Evolutionary conservation across 345 rosid species (phyloP).

Genomic region (Aurinia saxatilis): DNA sequence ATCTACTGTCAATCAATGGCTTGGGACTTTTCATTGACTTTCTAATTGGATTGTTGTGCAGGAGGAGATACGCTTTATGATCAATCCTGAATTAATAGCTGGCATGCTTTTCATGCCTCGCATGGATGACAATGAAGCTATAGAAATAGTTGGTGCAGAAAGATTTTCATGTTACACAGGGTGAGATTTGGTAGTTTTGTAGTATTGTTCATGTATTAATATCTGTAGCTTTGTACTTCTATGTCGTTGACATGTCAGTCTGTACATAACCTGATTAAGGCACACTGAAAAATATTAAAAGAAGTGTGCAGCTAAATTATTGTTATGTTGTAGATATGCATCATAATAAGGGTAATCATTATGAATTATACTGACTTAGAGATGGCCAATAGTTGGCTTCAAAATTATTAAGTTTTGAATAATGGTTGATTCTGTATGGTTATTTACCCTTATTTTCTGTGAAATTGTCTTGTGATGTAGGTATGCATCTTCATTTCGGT

Average conservation of each 20-base stretch:
- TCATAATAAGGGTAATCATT: not conserved
- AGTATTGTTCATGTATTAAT: not conserved
- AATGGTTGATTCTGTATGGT: not conserved
- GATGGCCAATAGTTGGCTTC: constrained; percentile 1
- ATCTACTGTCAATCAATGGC: not conserved
- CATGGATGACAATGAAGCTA: constrained; percentile 84
- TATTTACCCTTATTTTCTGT: constrained; percentile 16
- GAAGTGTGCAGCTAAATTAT: not conserved
- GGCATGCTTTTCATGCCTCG: constrained; percentile 93
- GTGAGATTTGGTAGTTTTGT: constrained; percentile 37
- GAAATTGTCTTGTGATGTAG: constrained; percentile 33
- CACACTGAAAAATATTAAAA: not conserved
- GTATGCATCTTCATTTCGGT: constrained; percentile 90
- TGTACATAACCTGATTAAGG: not conserved
- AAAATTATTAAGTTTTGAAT: not conserved
- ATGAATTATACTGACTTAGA: not conserved
- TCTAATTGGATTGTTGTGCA: constrained; percentile 20
- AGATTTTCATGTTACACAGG: constrained; percentile 80
- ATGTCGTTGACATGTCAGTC: not conserved
- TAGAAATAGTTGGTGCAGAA: constrained; percentile 82
- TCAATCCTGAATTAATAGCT: constrained; percentile 84
- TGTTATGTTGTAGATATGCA: not conserved
- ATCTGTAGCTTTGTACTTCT: constrained; percentile 2
- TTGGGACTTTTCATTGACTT: not conserved
- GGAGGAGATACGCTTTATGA: constrained; percentile 99